Evolutionary conservation across 345 rosid species (phyloP).

Genomic region (Reutealis trisperma): DNA sequence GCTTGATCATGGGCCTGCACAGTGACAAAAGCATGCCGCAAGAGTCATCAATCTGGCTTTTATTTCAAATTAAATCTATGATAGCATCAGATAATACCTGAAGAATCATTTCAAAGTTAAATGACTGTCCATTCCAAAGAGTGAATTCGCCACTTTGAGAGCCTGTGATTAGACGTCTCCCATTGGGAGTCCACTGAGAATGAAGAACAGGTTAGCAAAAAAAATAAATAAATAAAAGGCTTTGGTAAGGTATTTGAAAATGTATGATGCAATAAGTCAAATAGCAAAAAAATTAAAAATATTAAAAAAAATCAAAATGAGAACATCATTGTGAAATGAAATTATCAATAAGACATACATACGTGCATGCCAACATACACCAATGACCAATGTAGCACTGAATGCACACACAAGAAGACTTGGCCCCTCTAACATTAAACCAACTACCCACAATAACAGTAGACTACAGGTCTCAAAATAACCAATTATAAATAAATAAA

Average conservation of each 20-base stretch:
- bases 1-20: slow-evolving; percentile 97
- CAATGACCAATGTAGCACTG: too few relatives aligned
- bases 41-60: slow-evolving; percentile 11
- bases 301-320: neutral
- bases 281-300: neutral
- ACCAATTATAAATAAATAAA: neutral
- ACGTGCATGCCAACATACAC: neutral
- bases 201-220: slow-evolving; percentile 31
- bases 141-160: slow-evolving; percentile 98
- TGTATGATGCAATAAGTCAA: neutral
- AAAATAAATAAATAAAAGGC: neutral
- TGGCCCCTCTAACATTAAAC: neutral
- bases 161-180: slow-evolving; percentile 94
- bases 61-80: neutral
- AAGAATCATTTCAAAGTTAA: slow-evolving; percentile 95
- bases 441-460: neutral
- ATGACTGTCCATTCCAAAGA: slow-evolving; percentile 98
- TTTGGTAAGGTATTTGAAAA: neutral
- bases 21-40: slow-evolving; percentile 11
- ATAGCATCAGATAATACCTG: slow-evolving; percentile 51
- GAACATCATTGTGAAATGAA: neutral
- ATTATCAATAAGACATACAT: neutral
- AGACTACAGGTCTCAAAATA: neutral
- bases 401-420: neutral
- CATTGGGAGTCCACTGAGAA: slow-evolving; percentile 94